These are phyloP conservation scores for Tuber borchii DNA, from an alignment of 495 filamentous ascomycete genomes.

Conservation along the genomic window DNA sequence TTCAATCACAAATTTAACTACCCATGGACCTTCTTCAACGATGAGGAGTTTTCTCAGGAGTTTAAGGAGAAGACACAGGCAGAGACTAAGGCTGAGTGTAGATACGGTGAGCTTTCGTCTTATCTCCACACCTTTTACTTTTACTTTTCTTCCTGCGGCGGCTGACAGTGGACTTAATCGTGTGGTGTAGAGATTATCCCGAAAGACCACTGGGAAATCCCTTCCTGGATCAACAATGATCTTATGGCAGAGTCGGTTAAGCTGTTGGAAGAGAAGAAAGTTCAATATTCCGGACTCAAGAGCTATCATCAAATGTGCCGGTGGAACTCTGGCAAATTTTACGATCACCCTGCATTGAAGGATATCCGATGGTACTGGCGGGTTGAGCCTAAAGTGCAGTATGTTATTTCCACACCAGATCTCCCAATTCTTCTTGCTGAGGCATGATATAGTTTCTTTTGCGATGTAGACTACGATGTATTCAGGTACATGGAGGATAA, in stretches of 20 bases:
- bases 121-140: background rate
- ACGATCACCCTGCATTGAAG: constrained; percentile 82
- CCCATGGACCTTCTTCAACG: constrained; percentile 99
- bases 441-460: constrained; percentile 65
- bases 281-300: constrained; percentile 79
- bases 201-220: constrained; percentile 87
- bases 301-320: constrained; percentile 99
- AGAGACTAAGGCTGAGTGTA: constrained; percentile 73
- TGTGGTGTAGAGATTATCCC: constrained; percentile 65
- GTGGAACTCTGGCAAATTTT: constrained; percentile 98
- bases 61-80: constrained; percentile 76
- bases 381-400: constrained; percentile 92
- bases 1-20: constrained; percentile 99
- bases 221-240: constrained; percentile 83
- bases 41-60: constrained; percentile 81
- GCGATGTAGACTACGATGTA: constrained; percentile 96
- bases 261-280: constrained; percentile 71
- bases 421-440: constrained; percentile 5
- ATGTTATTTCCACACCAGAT: background rate
- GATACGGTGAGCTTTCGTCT: constrained; percentile 60
- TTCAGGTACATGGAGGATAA: constrained; percentile 97
- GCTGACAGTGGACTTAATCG: background rate
- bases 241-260: constrained; percentile 77
- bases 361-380: constrained; percentile 94
- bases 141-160: background rate